These are phyloP conservation scores for Trichosporon faecale DNA, from an alignment of 1,284 basidiomycete genomes.

Conservation along the genomic window DNA sequence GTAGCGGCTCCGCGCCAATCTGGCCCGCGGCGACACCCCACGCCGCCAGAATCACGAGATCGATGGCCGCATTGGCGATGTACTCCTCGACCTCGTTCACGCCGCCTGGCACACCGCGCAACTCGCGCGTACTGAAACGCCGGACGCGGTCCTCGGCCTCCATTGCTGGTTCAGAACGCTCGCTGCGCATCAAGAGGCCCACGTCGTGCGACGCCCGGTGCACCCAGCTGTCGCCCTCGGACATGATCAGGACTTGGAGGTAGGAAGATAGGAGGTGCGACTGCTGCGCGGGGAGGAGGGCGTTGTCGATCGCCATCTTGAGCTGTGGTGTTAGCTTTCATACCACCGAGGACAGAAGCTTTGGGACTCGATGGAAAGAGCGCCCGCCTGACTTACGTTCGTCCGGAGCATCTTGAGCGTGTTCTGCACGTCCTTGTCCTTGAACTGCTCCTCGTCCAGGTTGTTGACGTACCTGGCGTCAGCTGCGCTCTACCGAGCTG, in stretches of 20 bases:
- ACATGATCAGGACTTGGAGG: conserved; percentile 53
- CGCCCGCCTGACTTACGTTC: conserved; percentile 36
- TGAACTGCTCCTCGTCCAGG: conserved; percentile 49
- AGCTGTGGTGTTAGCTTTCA: conserved; percentile 35
- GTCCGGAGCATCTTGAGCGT: conserved; percentile 47
- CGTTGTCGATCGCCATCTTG: conserved; percentile 52
- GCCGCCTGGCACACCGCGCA: conserved; percentile 42
- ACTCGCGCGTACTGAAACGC: conserved; percentile 48
- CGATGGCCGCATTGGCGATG: conserved; percentile 50
- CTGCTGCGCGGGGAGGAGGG: conserved; percentile 39
- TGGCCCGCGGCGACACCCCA: conserved; percentile 45
- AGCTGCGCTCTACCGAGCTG: not conserved
- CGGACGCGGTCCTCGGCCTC: conserved; percentile 45
- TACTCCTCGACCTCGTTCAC: conserved; percentile 48
- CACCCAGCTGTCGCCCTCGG: conserved; percentile 50
- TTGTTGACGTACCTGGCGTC: conserved; percentile 48
- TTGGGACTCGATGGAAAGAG: not conserved
- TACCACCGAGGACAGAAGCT: no score
- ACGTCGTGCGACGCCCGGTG: conserved; percentile 46
- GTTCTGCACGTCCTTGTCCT: conserved; percentile 44
- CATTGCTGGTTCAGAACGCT: conserved; percentile 31
- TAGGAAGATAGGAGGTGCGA: conserved; percentile 48
- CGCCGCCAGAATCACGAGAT: conserved; percentile 48
- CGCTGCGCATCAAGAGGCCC: conserved; percentile 39
- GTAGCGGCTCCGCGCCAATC: conserved; percentile 38